Percentiles rank a stretch among this genome's conserved stretches.
Evolutionary conservation across 2,329 filamentous ascomycete genomes (phyloP).

Genomic region (Chrysosphaeria jannelii): DNA sequence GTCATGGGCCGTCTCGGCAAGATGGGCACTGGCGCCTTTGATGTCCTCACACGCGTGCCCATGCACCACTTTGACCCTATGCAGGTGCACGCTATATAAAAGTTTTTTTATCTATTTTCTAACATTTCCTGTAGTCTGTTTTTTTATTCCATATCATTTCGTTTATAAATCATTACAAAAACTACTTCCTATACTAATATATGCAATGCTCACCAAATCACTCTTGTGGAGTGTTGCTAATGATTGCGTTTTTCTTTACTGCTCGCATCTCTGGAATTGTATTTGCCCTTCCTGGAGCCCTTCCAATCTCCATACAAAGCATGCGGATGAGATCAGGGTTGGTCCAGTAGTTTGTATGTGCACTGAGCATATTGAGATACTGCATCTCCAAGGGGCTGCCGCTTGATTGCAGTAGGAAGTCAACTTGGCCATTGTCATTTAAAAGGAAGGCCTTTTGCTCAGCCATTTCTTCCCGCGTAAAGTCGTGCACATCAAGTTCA

Average conservation of each 20-base stretch:
- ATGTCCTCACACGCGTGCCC: slow-evolving; percentile 39
- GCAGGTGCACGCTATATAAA: slow-evolving; percentile 1
- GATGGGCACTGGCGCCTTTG: slow-evolving; percentile 75
- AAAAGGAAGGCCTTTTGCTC: slow-evolving; percentile 66
- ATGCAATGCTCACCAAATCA: no score
- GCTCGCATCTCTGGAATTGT: slow-evolving; percentile 27
- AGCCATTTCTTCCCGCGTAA: slow-evolving; percentile 69
- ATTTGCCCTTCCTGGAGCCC: slow-evolving; percentile 33
- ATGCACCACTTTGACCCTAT: slow-evolving; percentile 15
- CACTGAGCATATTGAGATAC: slow-evolving; percentile 88
- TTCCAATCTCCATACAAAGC: slow-evolving; percentile 63
- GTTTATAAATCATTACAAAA: no score
- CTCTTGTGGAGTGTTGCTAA: no score
- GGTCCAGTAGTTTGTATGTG: slow-evolving; percentile 84
- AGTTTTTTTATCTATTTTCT: no score
- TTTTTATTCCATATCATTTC: no score
- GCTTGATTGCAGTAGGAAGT: slow-evolving; percentile 61
- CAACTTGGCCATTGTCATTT: slow-evolving; percentile 91
- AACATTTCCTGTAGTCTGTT: no score
- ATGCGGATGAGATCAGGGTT: slow-evolving; percentile 69
- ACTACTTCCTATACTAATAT: no score
- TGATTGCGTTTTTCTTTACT: no score
- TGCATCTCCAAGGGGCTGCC: slow-evolving; percentile 78
- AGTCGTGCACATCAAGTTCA: slow-evolving; percentile 91
- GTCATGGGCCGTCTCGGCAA: slow-evolving; percentile 60